Conservation (phyloP, 2,329 filamentous ascomycete genomes). For the Juglanconis sp. region DNA sequence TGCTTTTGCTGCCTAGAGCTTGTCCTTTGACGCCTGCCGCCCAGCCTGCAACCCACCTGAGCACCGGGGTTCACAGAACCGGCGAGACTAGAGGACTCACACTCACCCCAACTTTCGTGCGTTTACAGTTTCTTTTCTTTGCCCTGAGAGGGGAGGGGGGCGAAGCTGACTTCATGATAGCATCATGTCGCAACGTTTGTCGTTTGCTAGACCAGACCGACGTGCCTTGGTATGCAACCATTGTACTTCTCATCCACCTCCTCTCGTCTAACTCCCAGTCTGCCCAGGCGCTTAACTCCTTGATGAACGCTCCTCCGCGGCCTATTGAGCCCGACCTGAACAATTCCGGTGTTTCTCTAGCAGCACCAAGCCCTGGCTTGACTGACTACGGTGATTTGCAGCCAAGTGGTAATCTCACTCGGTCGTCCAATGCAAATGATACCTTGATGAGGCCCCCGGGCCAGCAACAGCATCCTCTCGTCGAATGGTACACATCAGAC, state of each 20-base stretch:
- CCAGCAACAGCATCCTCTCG: background rate
- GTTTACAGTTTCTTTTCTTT: background rate
- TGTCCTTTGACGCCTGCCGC: background rate
- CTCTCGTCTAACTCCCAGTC: constrained; percentile 12
- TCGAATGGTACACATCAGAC: constrained; percentile 2
- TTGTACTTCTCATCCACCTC: constrained; percentile 9
- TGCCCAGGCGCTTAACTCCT: constrained; percentile 20
- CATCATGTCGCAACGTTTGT: constrained; percentile 6
- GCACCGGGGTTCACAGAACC: background rate
- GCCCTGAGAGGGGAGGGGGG: background rate
- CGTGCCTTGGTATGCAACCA: constrained; percentile 14
- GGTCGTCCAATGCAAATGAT: background rate
- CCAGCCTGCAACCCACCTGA: background rate
- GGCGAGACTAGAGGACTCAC: background rate
- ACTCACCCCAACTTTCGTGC: background rate
- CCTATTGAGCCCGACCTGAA: constrained; percentile 20
- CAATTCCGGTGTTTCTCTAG: constrained; percentile 16
- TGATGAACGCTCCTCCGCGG: constrained; percentile 21
- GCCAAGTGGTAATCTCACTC: background rate
- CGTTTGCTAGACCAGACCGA: constrained; percentile 1
- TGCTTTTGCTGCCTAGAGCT: background rate
- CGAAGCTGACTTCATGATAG: background rate
- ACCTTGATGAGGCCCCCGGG: background rate
- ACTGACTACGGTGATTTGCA: constrained; percentile 13
- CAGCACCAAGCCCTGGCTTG: background rate